Evolutionary conservation across 1,284 basidiomycete species (phyloP).

Genomic region (Pholiota adiposa): DNA sequence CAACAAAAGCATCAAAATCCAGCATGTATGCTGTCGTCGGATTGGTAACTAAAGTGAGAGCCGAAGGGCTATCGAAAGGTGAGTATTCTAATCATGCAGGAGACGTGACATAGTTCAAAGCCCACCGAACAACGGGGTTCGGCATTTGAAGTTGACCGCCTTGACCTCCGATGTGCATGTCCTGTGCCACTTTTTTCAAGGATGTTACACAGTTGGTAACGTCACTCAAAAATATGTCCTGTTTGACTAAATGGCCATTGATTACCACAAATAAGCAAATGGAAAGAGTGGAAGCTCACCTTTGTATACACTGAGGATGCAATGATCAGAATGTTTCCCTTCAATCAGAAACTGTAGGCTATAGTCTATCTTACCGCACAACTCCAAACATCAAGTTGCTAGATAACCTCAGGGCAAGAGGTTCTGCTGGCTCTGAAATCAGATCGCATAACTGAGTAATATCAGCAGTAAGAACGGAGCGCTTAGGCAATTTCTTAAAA

Average conservation of each 20-base stretch:
- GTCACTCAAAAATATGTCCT: constrained; percentile 81
- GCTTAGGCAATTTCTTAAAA: constrained; percentile 81
- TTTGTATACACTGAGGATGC: constrained; percentile 67
- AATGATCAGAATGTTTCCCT: neutral
- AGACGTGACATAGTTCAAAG: neutral
- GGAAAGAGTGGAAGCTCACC: constrained; percentile 38
- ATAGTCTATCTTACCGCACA: constrained; percentile 66
- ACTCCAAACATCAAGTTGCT: constrained; percentile 89
- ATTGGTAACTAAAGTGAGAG: constrained; percentile 62
- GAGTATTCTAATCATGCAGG: neutral
- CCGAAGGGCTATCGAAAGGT: constrained; percentile 49
- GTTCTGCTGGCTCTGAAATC: constrained; percentile 82
- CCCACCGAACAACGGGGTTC: constrained; percentile 65
- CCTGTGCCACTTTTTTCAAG: constrained; percentile 75
- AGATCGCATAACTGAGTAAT: constrained; percentile 79
- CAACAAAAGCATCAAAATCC: constrained; percentile 70
- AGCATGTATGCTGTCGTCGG: constrained; percentile 54
- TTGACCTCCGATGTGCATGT: constrained; percentile 50
- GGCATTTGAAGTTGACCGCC: constrained; percentile 68
- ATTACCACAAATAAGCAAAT: neutral
- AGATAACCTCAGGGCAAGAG: constrained; percentile 82
- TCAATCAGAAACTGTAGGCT: neutral
- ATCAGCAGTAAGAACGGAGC: constrained; percentile 80
- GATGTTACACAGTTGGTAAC: constrained; percentile 76
- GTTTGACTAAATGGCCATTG: constrained; percentile 60